Evolutionary conservation across 2,329 filamentous ascomycete species (phyloP).

Genomic region (Ciborinia camelliae): DNA sequence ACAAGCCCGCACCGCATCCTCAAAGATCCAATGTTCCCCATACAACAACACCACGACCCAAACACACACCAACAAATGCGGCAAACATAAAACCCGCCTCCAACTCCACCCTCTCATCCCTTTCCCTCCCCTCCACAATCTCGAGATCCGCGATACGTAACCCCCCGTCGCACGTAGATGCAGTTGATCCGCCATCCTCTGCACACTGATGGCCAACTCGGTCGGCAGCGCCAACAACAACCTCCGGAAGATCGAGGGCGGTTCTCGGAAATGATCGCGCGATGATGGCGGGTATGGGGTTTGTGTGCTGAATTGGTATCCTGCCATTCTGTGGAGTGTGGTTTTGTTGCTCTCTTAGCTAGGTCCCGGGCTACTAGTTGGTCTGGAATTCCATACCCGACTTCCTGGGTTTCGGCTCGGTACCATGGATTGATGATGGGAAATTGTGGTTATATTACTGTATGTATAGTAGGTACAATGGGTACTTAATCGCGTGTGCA

Average conservation of each 20-base stretch:
- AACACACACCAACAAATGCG: conserved; percentile 63
- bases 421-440: conserved; percentile 1
- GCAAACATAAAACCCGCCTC: conserved; percentile 56
- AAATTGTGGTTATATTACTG: not conserved
- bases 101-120: conserved; percentile 45
- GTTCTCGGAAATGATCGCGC: conserved; percentile 32
- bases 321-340: conserved; percentile 28
- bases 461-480: too few relatives aligned
- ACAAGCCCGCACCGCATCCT: conserved; percentile 66
- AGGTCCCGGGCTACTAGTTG: too few relatives aligned
- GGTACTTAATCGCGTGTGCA: too few relatives aligned
- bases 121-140: conserved; percentile 23
- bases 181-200: conserved; percentile 28
- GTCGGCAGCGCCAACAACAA: conserved; percentile 28
- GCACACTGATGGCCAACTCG: conserved; percentile 28
- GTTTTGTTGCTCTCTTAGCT: not conserved
- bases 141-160: conserved; percentile 20
- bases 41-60: conserved; percentile 80
- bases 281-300: too few relatives aligned
- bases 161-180: conserved; percentile 23
- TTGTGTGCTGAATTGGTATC: too few relatives aligned
- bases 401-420: not conserved
- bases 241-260: conserved; percentile 31
- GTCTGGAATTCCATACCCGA: conserved; percentile 6
- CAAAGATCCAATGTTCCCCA: conserved; percentile 80